Percentiles rank a stretch among this genome's conserved stretches.
These are phyloP conservation scores for Hygrophoropsis aurantiaca DNA, from an alignment of 768 basidiomycete species.

Conservation along the genomic window DNA sequence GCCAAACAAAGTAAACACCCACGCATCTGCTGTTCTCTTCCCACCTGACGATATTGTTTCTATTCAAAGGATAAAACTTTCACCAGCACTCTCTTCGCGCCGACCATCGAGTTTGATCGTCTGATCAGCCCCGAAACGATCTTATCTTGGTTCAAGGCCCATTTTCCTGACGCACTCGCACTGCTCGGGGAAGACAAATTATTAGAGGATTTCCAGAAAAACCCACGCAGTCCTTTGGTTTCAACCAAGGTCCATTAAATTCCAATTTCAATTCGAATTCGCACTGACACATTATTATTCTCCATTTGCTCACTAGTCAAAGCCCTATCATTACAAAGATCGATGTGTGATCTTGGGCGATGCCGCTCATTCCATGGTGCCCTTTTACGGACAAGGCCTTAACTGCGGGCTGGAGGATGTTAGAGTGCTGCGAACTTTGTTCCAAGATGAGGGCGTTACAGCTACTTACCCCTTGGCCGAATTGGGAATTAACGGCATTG, in stretches of 20 bases:
- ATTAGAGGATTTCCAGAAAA: slow-evolving; percentile 73
- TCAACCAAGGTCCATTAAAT: slow-evolving; percentile 78
- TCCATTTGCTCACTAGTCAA: slow-evolving; percentile 48
- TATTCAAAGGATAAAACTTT: slow-evolving; percentile 85
- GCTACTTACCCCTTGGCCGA: slow-evolving; percentile 35
- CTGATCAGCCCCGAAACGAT: slow-evolving; percentile 58
- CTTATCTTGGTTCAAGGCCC: slow-evolving; percentile 71
- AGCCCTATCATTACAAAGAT: slow-evolving; percentile 89
- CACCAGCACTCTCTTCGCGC: slow-evolving; percentile 95
- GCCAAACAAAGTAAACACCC: slow-evolving; percentile 80
- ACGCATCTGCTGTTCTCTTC: slow-evolving; percentile 24
- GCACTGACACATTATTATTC: slow-evolving; percentile 14
- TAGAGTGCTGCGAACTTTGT: slow-evolving; percentile 75
- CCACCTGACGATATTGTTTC: slow-evolving; percentile 14
- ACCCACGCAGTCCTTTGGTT: slow-evolving; percentile 88
- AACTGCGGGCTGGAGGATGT: slow-evolving; percentile 99
- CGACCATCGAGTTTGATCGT: slow-evolving; percentile 71
- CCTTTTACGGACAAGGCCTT: slow-evolving; percentile 95
- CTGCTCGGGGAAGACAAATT: slow-evolving; percentile 82
- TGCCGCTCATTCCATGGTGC: slow-evolving; percentile 98
- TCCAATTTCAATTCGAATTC: slow-evolving; percentile 17
- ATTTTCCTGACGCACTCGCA: slow-evolving; percentile 88
- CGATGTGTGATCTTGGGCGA: slow-evolving; percentile 89
- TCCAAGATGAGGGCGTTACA: slow-evolving; percentile 69
- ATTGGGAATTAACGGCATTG: slow-evolving; percentile 23